Base-by-base conservation (phyloP, 495 filamentous ascomycete genomes). In the Jackrogersella multiformis region DNA sequence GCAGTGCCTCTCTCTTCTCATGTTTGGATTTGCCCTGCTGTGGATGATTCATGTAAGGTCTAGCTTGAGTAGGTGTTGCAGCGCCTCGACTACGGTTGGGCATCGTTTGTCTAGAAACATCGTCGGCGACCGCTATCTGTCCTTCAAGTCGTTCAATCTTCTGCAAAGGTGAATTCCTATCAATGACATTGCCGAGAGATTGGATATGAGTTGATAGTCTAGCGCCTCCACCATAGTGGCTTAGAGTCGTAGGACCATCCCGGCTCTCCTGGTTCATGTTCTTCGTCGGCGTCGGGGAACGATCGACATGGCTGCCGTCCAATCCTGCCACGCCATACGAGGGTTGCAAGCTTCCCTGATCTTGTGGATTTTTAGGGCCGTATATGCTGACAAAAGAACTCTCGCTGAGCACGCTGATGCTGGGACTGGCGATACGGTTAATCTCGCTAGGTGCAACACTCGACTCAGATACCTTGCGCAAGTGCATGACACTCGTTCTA, bases 361-460 rank as follows among this genome's bases (percentile, higher is more conserved):
- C 65, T 30, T 69, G 57, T 24, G 32, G 59, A 20, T 66, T 64
- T 57, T 76, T 80, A 13, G 79, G 74, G 13, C 86, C 90, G 57
- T 89, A 88, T 5, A 91, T 80, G 70, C 87, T 89, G 9, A 90
- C 68, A 65, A 93, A 91, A 28, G 90, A 92, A 69, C 89, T 92
- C 74, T 94, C 90, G 70, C 91, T 93, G 24, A 94, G 81, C 15
- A 91, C 82, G 65, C 91, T 94, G 16, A 93, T 77, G 46, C 89
- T 84, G 6, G 90, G 90, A 49, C 89, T 92, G 46, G 76, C 73
- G 57, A 82, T 66, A 52, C 74, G 72, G 56, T 78, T 80, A 42
- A 65, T 57, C 16, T 75, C 72, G 26, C 66, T 73, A 23, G 69
- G 68, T 9, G 79, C 78, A 56, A 62, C 73, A n/a, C 73, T 69